Evolutionary conservation across 441 rosid genomes (phyloP), one percentile per base, ranked within the genome.

Genomic region (Dalechampia spathulata): DNA sequence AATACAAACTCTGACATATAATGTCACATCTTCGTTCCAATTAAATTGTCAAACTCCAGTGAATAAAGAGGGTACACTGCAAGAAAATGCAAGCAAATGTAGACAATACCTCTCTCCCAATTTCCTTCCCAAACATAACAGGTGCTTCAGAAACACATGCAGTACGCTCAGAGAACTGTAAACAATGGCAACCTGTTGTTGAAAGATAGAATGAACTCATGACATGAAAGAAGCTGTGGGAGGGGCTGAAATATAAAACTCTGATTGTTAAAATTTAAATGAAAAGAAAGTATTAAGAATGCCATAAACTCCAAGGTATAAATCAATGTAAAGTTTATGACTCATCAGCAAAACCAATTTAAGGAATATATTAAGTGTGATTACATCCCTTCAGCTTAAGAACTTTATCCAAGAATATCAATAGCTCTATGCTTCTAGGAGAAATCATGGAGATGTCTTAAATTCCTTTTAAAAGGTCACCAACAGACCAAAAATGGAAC

Each of bases 81-180:
- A 25, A 1, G 39, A 36, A 36, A 2, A 36, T 10, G 1, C 3
- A 37, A n/a, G 30, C 28, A 17, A 19, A 10, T 8, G n/a, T 37
- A 40, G 45, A 52, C 13, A 25, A 42, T 85, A 85, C 97, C 93
- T 90, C 74, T 48, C 65, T 61, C 66, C 76, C 61, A 66, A 57
- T 67, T 67, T 73, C 56, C 72, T 69, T 72, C 78, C 78, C 23
- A 39, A 45, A 54, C 72, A 71, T 49, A 73, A 75, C 20, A 93
- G 60, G 45, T 87, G 86, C 77, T 81, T 84, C 83, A 93, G 63
- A 64, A 75, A 65, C 64, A 75, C 73, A 61, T 71, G 81, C 49
- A 90, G 62, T 59, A 90, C 69, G 53, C 47, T 72, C 27, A 93
- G 83, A 42, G 97, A 81, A 63, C 83, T 70, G 61, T 65, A 59